Conservation (phyloP, 78 protist species). For the Dictyostelium intermedium region DNA sequence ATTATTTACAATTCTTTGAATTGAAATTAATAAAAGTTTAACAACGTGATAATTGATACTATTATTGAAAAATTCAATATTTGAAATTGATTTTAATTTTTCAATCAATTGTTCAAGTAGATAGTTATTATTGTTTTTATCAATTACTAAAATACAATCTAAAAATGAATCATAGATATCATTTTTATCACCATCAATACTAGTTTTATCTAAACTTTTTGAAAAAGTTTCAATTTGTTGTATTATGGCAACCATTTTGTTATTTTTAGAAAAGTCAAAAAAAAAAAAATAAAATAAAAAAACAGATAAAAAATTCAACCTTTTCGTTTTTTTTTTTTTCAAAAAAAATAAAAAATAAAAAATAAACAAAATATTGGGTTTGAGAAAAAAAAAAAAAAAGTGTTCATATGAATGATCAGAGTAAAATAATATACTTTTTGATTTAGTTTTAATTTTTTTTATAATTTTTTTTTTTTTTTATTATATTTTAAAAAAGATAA, state of each 20-base stretch:
- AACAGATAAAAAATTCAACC: neutral
- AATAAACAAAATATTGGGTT: neutral
- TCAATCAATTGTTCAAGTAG: neutral
- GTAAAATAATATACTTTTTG: no score
- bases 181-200: neutral
- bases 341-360: neutral
- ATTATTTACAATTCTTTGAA: neutral
- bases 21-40: neutral
- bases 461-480: neutral
- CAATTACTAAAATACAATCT: neutral
- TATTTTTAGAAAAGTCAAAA: neutral
- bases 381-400: neutral
- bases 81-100: neutral
- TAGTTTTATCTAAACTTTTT: neutral
- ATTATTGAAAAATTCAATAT: neutral
- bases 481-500: neutral
- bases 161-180: neutral
- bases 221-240: constrained; percentile 9
- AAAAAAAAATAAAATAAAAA: neutral
- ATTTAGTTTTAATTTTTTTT: neutral
- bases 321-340: neutral
- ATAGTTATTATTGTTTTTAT: neutral
- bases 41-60: neutral
- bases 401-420: neutral
- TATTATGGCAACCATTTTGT: neutral